Base-by-base conservation (phyloP, 106 monocot genomes). In the Gastrodia elata region DNA sequence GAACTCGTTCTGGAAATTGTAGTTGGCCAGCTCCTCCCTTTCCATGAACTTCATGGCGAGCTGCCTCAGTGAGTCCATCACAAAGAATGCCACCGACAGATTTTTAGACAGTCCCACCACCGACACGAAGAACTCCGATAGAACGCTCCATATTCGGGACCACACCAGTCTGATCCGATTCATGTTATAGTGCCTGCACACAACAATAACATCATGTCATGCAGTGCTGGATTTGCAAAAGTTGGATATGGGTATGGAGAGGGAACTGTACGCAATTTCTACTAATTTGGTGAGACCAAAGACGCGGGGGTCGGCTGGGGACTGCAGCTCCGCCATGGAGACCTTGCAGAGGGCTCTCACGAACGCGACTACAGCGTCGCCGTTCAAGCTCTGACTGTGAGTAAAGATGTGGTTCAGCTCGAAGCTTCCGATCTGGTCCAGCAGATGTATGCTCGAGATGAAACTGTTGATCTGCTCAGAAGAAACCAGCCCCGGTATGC, bases 351-450 rank as follows among this genome's bases (percentile, higher is more conserved):
- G 91, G 42, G 98, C 88, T 70, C 82, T 93, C 20, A 98, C 98
- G 89, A 98, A 98, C 74, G 93, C 90, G 55, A 98, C 98, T 75
- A 98, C 89, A 24, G 98, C 93, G 74, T 93, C 98, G 77, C 98
- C 88, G 72, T 98, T 98, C 74, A 98, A 79, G 78, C 93, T 86
- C 73, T 91, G 93, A 73, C 98, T 98, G 77, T 98, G 98, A 67
- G 82, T 84, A 80, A 93, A 98, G 70, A 98, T 91, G 59, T 98
- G 93, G 74, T 93, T 93, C 64, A 98, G 82, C 77, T 98, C 98
- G 77, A 90, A 93, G 69, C 44, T 88, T 43, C 98, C 93, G 55
- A 98, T 91, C 78, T 98, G 98, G 52, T 98, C 98, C 65, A 93
- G 76, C 44, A 98, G 71, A 80, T 93, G 84, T 74, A 98, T 80